phyloP scores from a whole-genome alignment of 2,329 filamentous ascomycete species.

The Aspergillus hiratsukae region DNA sequence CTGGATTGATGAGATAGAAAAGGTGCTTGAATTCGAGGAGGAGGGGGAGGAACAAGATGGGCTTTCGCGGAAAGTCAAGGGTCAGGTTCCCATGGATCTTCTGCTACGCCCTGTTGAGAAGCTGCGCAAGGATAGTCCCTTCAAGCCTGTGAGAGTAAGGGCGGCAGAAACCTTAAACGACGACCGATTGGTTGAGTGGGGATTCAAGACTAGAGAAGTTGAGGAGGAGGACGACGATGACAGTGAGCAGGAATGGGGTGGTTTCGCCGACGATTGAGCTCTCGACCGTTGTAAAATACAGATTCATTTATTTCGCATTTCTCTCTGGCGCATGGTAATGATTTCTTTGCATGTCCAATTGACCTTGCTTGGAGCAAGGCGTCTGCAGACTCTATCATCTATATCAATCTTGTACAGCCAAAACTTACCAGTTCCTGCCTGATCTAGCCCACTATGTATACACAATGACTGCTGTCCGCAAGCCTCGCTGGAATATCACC shows the following conservation, averaged over 20 bases:
- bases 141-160: conserved; percentile 67
- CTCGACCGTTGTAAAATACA: neutral
- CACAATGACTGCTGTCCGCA: neutral
- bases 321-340: conserved; percentile 5
- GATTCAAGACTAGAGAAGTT: conserved; percentile 35
- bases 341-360: neutral
- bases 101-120: conserved; percentile 44
- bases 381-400: neutral
- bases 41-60: conserved; percentile 32
- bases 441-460: neutral
- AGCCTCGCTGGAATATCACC: neutral
- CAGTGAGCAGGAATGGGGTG: conserved; percentile 62
- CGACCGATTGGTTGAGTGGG: conserved; percentile 65
- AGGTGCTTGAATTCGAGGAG: conserved; percentile 52
- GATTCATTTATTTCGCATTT: conserved; percentile 8
- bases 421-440: neutral
- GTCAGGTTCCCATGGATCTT: conserved; percentile 36
- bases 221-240: conserved; percentile 39
- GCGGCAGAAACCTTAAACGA: conserved; percentile 69
- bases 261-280: conserved; percentile 54
- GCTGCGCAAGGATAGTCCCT: conserved; percentile 50
- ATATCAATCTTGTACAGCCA: neutral
- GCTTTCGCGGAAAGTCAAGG: conserved; percentile 28
- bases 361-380: neutral
- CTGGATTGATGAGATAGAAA: conserved; percentile 85